Conservation (phyloP, 2,329 filamentous ascomycete species). For the Diaporthe nobilis region DNA sequence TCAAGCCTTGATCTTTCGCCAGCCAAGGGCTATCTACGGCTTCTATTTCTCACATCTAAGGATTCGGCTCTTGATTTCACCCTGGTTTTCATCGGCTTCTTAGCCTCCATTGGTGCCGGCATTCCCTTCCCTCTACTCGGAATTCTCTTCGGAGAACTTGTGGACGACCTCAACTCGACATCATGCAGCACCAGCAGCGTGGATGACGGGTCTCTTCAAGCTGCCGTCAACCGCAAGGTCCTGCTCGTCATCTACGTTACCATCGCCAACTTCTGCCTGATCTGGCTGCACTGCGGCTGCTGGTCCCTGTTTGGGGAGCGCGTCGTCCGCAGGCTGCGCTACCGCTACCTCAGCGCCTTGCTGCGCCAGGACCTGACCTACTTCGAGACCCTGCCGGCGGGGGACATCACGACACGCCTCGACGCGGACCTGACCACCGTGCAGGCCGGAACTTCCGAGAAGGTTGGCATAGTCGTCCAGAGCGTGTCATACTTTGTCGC, state of each 20-base stretch:
- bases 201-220: not conserved
- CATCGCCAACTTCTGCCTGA: conserved; percentile 32
- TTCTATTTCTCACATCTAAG: conserved; percentile 5
- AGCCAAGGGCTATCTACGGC: conserved; percentile 16
- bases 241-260: conserved; percentile 17
- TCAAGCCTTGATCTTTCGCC: conserved; percentile 9
- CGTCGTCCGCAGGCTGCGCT: conserved; percentile 68
- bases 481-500: conserved; percentile 72
- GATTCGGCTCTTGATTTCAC: conserved; percentile 5
- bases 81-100: conserved; percentile 2
- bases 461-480: conserved; percentile 71
- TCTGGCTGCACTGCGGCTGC: conserved; percentile 22
- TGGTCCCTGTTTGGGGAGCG: conserved; percentile 64
- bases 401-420: conserved; percentile 70
- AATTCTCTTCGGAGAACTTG: conserved; percentile 30
- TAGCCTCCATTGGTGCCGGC: conserved; percentile 27
- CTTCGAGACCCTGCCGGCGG: conserved; percentile 69
- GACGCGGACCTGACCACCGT: conserved; percentile 72
- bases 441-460: conserved; percentile 72
- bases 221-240: conserved; percentile 27
- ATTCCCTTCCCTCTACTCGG: conserved; percentile 34
- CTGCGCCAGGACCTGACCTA: conserved; percentile 70
- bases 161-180: conserved; percentile 29
- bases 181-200: not conserved
- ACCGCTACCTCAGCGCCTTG: conserved; percentile 67